Evolutionary conservation across 129 eudicot genomes (phyloP).

Genomic region (Gnaphalium uliginosum): DNA sequence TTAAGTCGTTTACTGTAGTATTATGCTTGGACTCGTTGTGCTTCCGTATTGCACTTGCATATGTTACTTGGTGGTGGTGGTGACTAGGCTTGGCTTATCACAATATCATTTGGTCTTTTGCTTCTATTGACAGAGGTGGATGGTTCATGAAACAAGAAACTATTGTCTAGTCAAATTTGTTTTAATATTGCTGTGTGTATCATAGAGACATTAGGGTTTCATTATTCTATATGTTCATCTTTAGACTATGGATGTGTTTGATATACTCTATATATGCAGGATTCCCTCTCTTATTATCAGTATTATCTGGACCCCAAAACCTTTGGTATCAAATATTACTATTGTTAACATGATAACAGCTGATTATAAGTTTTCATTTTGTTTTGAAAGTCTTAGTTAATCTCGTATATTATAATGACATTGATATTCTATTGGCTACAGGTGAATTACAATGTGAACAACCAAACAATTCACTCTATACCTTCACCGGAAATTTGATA

Average conservation of each 20-base stretch:
- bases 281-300: neutral
- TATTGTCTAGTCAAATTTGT: neutral
- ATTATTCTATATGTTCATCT: slow-evolving; percentile 11
- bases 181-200: slow-evolving; percentile 3
- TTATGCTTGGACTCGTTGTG: neutral
- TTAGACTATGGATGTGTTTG: neutral
- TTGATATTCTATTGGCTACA: slow-evolving; percentile 40
- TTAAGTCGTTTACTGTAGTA: neutral
- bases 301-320: slow-evolving; percentile 9
- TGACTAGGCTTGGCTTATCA: slow-evolving; percentile 2
- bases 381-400: neutral
- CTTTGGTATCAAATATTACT: neutral
- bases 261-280: neutral
- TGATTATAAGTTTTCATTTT: neutral
- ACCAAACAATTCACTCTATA: slow-evolving; percentile 95
- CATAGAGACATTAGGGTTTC: slow-evolving; percentile 9
- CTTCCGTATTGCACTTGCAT: neutral
- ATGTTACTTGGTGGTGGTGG: slow-evolving; percentile 7
- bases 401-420: slow-evolving; percentile 15
- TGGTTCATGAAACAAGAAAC: neutral
- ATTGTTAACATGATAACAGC: neutral
- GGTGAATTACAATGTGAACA: slow-evolving; percentile 99
- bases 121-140: slow-evolving; percentile 16
- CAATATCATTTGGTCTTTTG: neutral
- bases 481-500: slow-evolving; percentile 94